Base-by-base conservation (phyloP, 441 rosid species). In the Adansonia gregorii region DNA sequence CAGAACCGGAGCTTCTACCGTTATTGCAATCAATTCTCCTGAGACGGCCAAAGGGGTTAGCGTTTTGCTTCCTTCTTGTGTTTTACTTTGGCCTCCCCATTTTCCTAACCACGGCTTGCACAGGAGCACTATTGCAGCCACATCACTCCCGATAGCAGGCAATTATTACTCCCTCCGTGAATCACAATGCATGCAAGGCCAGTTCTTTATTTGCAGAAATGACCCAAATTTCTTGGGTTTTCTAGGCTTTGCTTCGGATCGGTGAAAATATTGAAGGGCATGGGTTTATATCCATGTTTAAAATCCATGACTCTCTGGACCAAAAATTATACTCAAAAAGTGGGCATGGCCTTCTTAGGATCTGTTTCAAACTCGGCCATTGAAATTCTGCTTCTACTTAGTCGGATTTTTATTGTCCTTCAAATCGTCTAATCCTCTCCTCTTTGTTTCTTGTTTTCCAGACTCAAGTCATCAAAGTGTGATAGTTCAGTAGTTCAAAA, bases 41-140 rank as follows among this genome's bases (percentile, higher is more conserved):
- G 90, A 91, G 1, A 86, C 84, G 9, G 93, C 97, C 15, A 89
- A 92, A 89, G 98, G 94, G 98, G 97, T 86, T 73, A 11, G 67
- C 73, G 27, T 77, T 61, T 70, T 8, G 19, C 46, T 46, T 46
- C 27, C 31, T 22, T 68, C 56, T 22, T 1, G 6, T 66, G 17
- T 3, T 14, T 15, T 17, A 15, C 51, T 61, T 54, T 9, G 41
- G 45, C 20, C 17, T 20, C 48, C 4, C 51, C 41, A 14, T 0
- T 10, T 35, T 35, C 41, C 6, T 4, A 3, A 3, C 17, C 41
- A 5, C 6, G 7, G 35, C 60, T 51, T 7, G 10, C 19, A 12
- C 74, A 22, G 4, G 9, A 55, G 41, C 41, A 58, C 41, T 51
- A 73, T 73, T 59, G 7, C 55, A 7, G 14, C 59, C 55, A 45